Conservation (phyloP, 495 filamentous ascomycete species). For the Rusavskia elegans region DNA sequence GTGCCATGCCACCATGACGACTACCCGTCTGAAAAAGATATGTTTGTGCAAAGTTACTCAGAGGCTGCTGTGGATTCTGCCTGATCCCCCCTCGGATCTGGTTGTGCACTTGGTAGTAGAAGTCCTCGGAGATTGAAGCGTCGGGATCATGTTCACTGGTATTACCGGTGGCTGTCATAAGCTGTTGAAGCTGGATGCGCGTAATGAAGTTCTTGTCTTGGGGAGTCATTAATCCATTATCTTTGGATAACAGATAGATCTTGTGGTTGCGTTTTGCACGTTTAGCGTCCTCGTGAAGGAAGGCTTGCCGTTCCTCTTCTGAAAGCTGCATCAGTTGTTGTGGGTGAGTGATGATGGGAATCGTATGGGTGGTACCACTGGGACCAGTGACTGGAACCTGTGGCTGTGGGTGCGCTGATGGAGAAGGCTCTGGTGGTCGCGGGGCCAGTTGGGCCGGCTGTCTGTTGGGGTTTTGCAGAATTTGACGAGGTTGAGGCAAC, state of each 20-base stretch:
- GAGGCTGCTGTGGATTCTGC: constrained; percentile 75
- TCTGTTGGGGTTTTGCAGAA: constrained; percentile 31
- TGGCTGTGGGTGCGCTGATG: constrained; percentile 10
- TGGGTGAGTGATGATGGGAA: constrained; percentile 47
- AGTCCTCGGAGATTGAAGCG: constrained; percentile 72
- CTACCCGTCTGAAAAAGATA: constrained; percentile 88
- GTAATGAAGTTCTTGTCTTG: constrained; percentile 99
- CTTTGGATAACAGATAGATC: constrained; percentile 81
- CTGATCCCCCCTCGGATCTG: constrained; percentile 80
- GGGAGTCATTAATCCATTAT: constrained; percentile 96
- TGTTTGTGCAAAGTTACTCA: constrained; percentile 93
- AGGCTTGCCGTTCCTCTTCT: constrained; percentile 64
- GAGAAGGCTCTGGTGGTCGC: constrained; percentile 14
- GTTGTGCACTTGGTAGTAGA: constrained; percentile 95
- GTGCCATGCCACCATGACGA: constrained; percentile 46
- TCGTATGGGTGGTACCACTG: constrained; percentile 7
- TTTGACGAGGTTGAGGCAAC: constrained; percentile 24
- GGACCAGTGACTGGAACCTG: constrained; percentile 12
- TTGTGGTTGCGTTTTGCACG: constrained; percentile 97
- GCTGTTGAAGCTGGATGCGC: constrained; percentile 88
- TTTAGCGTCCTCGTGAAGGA: constrained; percentile 79
- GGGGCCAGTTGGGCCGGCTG: constrained; percentile 20
- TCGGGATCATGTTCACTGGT: constrained; percentile 65
- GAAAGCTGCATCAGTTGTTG: constrained; percentile 61
- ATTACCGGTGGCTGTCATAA: constrained; percentile 81